phyloP scores from a whole-genome alignment of 1,284 basidiomycete genomes.

The Pterula multifida region DNA sequence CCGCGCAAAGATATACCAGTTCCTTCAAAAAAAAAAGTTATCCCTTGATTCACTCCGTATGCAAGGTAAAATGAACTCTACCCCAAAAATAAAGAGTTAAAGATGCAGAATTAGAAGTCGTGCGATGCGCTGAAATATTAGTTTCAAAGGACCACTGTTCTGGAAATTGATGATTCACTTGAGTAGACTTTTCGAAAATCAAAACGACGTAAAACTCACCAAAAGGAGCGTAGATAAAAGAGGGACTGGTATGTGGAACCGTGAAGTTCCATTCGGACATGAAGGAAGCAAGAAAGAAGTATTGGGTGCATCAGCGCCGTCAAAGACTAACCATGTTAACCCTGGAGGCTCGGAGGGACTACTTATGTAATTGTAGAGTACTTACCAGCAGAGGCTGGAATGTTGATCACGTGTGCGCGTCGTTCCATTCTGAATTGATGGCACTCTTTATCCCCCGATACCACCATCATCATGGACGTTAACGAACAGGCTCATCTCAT shows the following conservation, averaged over 20 bases:
- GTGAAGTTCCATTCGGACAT: slow-evolving; percentile 17
- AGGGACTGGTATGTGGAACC: slow-evolving; percentile 15
- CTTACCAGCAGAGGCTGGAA: too few species aligned
- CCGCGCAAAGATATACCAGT: slow-evolving; percentile 19
- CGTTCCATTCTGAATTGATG: not conserved
- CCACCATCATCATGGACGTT: slow-evolving; percentile 10
- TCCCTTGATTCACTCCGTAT: too few species aligned
- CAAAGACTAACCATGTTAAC: not conserved
- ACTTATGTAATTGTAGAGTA: too few species aligned
- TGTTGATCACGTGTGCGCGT: not conserved
- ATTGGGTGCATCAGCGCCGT: not conserved
- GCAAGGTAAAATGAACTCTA: slow-evolving; percentile 10
- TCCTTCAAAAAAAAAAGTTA: slow-evolving; percentile 15
- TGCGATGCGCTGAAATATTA: not conserved
- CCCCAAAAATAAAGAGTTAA: slow-evolving; percentile 8
- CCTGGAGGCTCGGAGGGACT: too few species aligned
- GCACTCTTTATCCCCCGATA: not conserved
- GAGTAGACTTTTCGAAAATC: too few species aligned
- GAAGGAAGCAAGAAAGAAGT: slow-evolving; percentile 8
- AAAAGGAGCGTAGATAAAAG: slow-evolving; percentile 12
- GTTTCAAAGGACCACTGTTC: not conserved
- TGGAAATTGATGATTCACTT: not conserved
- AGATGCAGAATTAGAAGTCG: not conserved
- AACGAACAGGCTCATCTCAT: slow-evolving; percentile 24
- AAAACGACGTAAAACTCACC: too few species aligned